phyloP scores from a whole-genome alignment of 208 protist genomes.

The Naegleria fowleri region DNA sequence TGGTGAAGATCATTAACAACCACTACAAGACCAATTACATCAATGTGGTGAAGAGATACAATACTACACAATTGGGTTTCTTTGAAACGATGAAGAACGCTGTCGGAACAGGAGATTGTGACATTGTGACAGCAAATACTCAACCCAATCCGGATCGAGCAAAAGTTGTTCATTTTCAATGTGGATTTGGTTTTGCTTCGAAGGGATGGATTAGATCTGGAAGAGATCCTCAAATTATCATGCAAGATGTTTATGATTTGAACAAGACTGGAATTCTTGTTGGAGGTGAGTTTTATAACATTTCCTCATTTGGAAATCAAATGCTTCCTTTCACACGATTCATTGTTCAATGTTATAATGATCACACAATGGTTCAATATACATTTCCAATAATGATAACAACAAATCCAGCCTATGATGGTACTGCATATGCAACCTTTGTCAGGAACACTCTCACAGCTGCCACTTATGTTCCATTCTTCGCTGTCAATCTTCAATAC shows the following conservation, averaged over 20 bases:
- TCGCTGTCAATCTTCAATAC: not conserved
- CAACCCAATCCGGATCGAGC: not conserved
- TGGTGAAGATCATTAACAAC: not conserved
- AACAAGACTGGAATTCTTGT: not conserved
- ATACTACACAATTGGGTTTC: not conserved
- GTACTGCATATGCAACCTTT: not conserved
- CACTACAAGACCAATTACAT: not conserved
- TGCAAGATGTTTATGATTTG: not conserved
- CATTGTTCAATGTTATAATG: no score
- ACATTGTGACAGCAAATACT: not conserved
- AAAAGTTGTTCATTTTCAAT: not conserved
- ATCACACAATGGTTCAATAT: no score
- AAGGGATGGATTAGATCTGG: not conserved
- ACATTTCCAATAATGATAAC: not conserved
- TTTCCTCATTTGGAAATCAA: no score
- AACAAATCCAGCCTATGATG: not conserved
- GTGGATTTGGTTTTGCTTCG: not conserved
- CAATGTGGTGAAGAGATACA: not conserved
- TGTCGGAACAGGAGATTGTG: not conserved
- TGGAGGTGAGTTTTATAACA: not conserved
- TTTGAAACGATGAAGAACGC: not conserved
- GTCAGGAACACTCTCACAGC: not conserved
- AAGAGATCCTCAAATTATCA: not conserved
- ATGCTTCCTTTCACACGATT: no score
- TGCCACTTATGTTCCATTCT: not conserved